Percentiles rank a stretch among this genome's conserved stretches.
Evolutionary conservation across 2,329 filamentous ascomycete genomes (phyloP).

Genomic region (Daldinia sp.): DNA sequence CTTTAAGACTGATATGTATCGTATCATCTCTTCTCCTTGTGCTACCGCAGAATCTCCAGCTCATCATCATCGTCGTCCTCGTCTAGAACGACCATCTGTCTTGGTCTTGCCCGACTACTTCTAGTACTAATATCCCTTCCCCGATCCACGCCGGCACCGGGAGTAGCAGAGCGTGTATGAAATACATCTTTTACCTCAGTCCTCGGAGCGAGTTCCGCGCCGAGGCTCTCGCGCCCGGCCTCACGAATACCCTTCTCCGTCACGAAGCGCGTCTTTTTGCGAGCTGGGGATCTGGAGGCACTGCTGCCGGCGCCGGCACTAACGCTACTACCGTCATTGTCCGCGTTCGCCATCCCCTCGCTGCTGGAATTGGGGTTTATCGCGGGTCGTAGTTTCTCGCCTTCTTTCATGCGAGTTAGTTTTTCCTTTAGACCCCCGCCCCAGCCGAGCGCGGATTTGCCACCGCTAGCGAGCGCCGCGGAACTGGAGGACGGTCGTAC

Average conservation of each 20-base stretch:
- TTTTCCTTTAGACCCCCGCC: conserved; percentile 63
- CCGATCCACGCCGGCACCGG: not conserved
- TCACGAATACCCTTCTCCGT: conserved; percentile 80
- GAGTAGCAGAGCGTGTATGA: not conserved
- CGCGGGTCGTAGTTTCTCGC: conserved; percentile 55
- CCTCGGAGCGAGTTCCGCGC: conserved; percentile 53
- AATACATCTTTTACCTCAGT: not conserved
- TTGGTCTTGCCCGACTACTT: not conserved
- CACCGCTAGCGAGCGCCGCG: conserved; percentile 6
- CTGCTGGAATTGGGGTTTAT: not conserved
- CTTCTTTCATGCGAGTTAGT: conserved; percentile 68
- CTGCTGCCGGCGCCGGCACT: conserved; percentile 13
- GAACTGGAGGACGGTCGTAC: conserved; percentile 41
- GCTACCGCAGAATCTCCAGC: conserved; percentile 51
- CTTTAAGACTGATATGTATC: too few relatives aligned
- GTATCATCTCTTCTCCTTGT: not conserved
- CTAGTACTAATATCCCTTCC: not conserved
- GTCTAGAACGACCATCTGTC: conserved; percentile 34
- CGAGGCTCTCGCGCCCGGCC: conserved; percentile 77
- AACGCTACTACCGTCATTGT: conserved; percentile 40
- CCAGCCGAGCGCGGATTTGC: conserved; percentile 60
- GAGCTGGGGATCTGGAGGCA: conserved; percentile 57
- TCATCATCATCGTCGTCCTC: conserved; percentile 53
- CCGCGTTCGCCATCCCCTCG: not conserved
- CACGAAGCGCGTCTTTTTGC: conserved; percentile 82